Base-by-base conservation (phyloP, 345 rosid genomes). In the Salix brachista region DNA sequence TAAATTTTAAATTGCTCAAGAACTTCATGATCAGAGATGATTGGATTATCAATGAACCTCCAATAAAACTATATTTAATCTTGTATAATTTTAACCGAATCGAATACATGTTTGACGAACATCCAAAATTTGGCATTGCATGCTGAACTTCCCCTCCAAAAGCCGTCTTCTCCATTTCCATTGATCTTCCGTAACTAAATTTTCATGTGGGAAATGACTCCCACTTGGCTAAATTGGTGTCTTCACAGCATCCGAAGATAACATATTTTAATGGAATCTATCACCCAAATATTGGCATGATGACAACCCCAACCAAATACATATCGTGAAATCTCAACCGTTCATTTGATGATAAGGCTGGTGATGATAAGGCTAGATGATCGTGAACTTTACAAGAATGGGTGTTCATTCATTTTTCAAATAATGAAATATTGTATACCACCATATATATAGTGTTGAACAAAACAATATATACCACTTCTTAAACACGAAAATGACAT, bases 281-380 rank as follows among this genome's bases (percentile, higher is more conserved):
- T 58, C 62, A 58, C 26, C 28, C 62, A 23, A n/a, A 36, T 36
- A 36, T 58, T 9, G 62, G 23, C 62, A 3, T 58, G 28, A n/a
- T 3, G 62, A 3, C 11, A 28, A 23, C 62, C 16, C 25, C 14
- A 0, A 58, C 25, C 6, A 8, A n/a, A 8, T 23, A 58, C 1
- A 23, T 23, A n/a, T n/a, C 4, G 62, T 58, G 62, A 58, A 30
- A 78, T 86, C 81, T 58, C 61, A 67, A 17, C 76, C 79, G 61
- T 80, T 78, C 71, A 48, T 80, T 48, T 76, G 79, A 75, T 75
- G 83, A 84, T 84, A 79, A 77, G 81, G 72, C 79, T 30, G 19
- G 62, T 74, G 79, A 75, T 75, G 83, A 84, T 84, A 79, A 77
- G 80, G 72, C 77, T 44, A 18, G 61, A 78, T 58, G 69, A 72